phyloP scores from a whole-genome alignment of 352 stramenopile genomes.

The Globisporangium carolinianum region DNA sequence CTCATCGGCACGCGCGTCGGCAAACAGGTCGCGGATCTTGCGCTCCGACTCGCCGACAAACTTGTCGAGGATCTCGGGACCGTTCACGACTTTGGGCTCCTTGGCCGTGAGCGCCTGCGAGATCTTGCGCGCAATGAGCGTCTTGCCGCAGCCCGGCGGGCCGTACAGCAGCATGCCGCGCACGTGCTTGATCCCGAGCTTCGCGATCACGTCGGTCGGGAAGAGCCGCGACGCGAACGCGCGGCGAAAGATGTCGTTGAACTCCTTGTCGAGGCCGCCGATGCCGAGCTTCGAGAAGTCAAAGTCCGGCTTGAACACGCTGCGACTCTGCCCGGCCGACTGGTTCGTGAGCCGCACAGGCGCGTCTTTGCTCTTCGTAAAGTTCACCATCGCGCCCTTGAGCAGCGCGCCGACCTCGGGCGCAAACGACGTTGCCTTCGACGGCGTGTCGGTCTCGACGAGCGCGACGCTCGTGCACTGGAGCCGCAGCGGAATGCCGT shows the following conservation, averaged over 20 bases:
- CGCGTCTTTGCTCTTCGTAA: slow-evolving; percentile 72
- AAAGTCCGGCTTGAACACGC: slow-evolving; percentile 95
- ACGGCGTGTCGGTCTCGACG: not conserved
- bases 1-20: slow-evolving; percentile 88
- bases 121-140: slow-evolving; percentile 98
- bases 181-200: slow-evolving; percentile 99
- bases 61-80: slow-evolving; percentile 99
- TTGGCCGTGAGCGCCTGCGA: slow-evolving; percentile 93
- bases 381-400: slow-evolving; percentile 63
- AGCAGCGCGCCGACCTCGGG: slow-evolving; percentile 49
- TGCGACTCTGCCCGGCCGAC: slow-evolving; percentile 61
- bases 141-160: slow-evolving; percentile 92
- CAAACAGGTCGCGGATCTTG: slow-evolving; percentile 98
- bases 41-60: slow-evolving; percentile 98
- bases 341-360: slow-evolving; percentile 77
- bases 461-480: slow-evolving; percentile 36
- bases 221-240: slow-evolving; percentile 98
- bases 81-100: slow-evolving; percentile 97
- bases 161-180: slow-evolving; percentile 89
- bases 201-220: slow-evolving; percentile 92
- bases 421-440: slow-evolving; percentile 18
- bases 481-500: slow-evolving; percentile 58
- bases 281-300: slow-evolving; percentile 99
- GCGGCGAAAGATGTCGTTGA: slow-evolving; percentile 99
- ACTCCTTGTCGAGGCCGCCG: slow-evolving; percentile 97